phyloP scores from a whole-genome alignment of 805 yeast genomes.

The Saccharomycopsis fodiens region DNA sequence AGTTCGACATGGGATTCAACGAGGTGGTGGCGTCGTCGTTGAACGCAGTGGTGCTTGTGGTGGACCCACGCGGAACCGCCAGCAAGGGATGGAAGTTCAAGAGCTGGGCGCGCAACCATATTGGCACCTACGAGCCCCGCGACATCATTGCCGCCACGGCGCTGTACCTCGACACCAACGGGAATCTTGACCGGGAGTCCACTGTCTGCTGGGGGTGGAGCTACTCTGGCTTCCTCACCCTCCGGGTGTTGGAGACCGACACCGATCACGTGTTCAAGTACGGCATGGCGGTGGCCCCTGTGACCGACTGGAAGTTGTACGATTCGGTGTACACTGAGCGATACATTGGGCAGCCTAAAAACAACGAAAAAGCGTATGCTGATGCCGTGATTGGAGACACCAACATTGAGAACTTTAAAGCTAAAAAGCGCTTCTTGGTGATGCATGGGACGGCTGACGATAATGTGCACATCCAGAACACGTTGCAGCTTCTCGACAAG shows the following conservation, averaged over 20 bases:
- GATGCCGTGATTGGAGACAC: slow-evolving; percentile 38
- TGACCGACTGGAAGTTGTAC: slow-evolving; percentile 86
- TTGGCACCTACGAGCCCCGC: slow-evolving; percentile 74
- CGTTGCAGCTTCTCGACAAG: slow-evolving; percentile 67
- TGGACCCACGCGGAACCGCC: slow-evolving; percentile 84
- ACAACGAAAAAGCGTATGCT: slow-evolving; percentile 57
- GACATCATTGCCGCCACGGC: slow-evolving; percentile 50
- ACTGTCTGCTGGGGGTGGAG: slow-evolving; percentile 98
- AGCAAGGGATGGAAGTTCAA: slow-evolving; percentile 63
- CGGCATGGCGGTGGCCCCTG: slow-evolving; percentile 97
- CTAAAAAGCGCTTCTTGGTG: slow-evolving; percentile 60
- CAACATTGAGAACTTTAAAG: slow-evolving; percentile 38
- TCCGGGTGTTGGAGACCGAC: slow-evolving; percentile 83
- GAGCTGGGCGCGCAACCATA: slow-evolving; percentile 44
- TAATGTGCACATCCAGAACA: slow-evolving; percentile 91
- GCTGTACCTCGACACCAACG: slow-evolving; percentile 36
- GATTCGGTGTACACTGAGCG: slow-evolving; percentile 94
- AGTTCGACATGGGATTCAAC: slow-evolving; percentile 46
- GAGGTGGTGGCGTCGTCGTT: slow-evolving; percentile 49
- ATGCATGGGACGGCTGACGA: slow-evolving; percentile 99
- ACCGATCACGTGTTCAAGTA: slow-evolving; percentile 66
- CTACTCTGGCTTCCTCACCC: slow-evolving; percentile 90
- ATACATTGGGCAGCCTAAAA: slow-evolving; percentile 79
- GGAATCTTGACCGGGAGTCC: slow-evolving; percentile 56
- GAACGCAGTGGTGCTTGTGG: slow-evolving; percentile 53